These are phyloP conservation scores for Capsella rubella DNA, from an alignment of 441 rosid genomes.

Conservation along the genomic window DNA sequence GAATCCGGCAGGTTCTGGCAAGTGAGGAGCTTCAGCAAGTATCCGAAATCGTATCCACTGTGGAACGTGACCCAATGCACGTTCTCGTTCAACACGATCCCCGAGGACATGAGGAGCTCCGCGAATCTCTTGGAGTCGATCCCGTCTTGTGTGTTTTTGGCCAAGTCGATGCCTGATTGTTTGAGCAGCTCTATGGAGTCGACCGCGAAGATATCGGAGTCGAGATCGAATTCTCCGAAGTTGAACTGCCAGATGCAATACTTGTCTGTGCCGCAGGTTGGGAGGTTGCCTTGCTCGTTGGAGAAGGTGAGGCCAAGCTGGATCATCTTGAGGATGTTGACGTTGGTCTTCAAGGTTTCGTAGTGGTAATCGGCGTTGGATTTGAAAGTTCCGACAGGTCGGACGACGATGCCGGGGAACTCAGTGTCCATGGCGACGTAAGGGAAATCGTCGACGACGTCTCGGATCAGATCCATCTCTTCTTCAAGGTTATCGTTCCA, in stretches of 20 bases:
- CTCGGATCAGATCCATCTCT: constrained; percentile 61
- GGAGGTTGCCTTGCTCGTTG: constrained; percentile 65
- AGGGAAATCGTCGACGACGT: constrained; percentile 60
- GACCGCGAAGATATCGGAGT: constrained; percentile 52
- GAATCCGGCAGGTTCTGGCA: constrained; percentile 58
- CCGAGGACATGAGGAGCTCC: constrained; percentile 69
- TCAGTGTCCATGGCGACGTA: constrained; percentile 73
- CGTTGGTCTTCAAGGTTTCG: constrained; percentile 62
- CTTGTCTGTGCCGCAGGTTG: constrained; percentile 63
- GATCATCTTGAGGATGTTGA: constrained; percentile 64
- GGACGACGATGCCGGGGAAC: constrained; percentile 66
- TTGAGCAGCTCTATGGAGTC: constrained; percentile 67
- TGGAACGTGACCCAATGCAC: constrained; percentile 71
- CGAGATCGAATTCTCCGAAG: constrained; percentile 57
- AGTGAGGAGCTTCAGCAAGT: constrained; percentile 69
- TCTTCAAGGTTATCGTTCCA: constrained; percentile 58
- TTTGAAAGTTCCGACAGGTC: constrained; percentile 65
- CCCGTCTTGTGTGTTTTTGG: constrained; percentile 54
- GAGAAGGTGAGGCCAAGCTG: constrained; percentile 71
- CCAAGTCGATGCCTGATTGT: constrained; percentile 64
- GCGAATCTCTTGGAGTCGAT: constrained; percentile 56
- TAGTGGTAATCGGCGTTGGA: constrained; percentile 61
- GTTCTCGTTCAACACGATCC: constrained; percentile 63
- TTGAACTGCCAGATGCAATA: constrained; percentile 75
- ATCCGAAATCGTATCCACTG: constrained; percentile 73